Evolutionary conservation across 352 stramenopile genomes (phyloP).

Genomic region (Aphanomyces stellatus): DNA sequence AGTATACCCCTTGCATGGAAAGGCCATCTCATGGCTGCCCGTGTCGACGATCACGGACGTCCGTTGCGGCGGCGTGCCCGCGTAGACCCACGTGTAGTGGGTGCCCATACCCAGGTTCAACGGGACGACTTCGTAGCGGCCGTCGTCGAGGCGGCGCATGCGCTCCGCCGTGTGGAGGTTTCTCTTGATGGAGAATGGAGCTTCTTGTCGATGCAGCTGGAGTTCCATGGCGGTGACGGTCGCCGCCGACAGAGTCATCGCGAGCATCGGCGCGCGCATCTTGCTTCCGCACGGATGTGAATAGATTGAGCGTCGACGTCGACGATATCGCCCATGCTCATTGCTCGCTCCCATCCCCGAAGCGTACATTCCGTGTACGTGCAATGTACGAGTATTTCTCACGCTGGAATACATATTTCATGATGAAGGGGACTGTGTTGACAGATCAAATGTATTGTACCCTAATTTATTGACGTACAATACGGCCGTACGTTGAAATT

Average conservation of each 20-base stretch:
- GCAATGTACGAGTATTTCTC: too few species aligned
- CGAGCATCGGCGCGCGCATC: neutral
- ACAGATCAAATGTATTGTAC: too few species aligned
- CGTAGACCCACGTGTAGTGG: constrained; percentile 81
- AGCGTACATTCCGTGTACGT: too few species aligned
- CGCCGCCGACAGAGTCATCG: neutral
- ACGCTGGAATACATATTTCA: too few species aligned
- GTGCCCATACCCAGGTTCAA: constrained; percentile 64
- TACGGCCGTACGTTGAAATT: too few species aligned
- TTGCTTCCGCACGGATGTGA: too few species aligned
- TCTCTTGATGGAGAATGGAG: constrained; percentile 4
- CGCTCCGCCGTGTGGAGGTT: constrained; percentile 1
- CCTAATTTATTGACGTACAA: too few species aligned
- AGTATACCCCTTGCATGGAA: constrained; percentile 60
- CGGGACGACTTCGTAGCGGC: constrained; percentile 44
- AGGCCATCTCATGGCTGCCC: constrained; percentile 65
- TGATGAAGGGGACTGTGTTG: too few species aligned
- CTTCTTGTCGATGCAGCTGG: constrained; percentile 5
- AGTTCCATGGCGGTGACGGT: neutral
- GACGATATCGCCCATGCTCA: too few species aligned
- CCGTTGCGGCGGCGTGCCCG: constrained; percentile 63
- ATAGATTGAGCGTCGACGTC: too few species aligned
- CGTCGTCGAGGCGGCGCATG: constrained; percentile 1
- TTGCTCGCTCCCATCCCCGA: too few species aligned
- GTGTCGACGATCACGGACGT: constrained; percentile 80